Base-by-base conservation (phyloP, 169 alveolate genomes). In the Plasmodium vivax region DNA sequence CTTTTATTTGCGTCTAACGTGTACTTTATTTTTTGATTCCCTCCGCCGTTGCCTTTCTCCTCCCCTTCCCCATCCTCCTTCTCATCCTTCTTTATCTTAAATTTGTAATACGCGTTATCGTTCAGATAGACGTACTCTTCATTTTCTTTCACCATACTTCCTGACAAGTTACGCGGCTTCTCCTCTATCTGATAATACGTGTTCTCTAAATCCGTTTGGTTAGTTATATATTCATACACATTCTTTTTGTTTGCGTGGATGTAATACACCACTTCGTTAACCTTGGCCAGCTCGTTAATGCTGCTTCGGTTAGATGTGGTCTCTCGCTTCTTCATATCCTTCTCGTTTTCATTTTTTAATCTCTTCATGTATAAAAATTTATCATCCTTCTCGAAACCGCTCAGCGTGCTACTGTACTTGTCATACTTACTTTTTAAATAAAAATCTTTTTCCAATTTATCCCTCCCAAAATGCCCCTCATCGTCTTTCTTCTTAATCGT, bases 181-280 rank as follows among this genome's bases (percentile, higher is more conserved):
- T 88, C 94, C n/a, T 88, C 94, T 34, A 88, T 88, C 82, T 88
- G 94, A 88, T 88, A 88, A 79, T 88, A 88, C 43, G 68, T 88
- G 71, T 88, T 88, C 73, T 88, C 94, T 80, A 88, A 79, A 88
- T 88, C 94, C 0, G 83, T 88, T 77, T 88, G 94, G 41, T 88
- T 88, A 23, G 80, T 88, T 79, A 88, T 79, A 80, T 88, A 88
- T 79, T 88, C 94, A 88, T 88, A 88, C 23, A 88, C 90, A 88
- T 88, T 88, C 32, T 77, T 88, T 51, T 80, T 88, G 32, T 88
- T 88, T 10, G 94, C 94, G 82, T 88, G 94, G 38, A 88, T 79
- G 82, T 88, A 88, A 88, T 79, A 88, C 8, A 88, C 94, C 12
- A 88, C 75, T 88, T 88, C 94, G 82, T 88, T 79, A 23, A 88